Evolutionary conservation across 2,329 filamentous ascomycete species (phyloP).

Genomic region (Meredithiella fracta): DNA sequence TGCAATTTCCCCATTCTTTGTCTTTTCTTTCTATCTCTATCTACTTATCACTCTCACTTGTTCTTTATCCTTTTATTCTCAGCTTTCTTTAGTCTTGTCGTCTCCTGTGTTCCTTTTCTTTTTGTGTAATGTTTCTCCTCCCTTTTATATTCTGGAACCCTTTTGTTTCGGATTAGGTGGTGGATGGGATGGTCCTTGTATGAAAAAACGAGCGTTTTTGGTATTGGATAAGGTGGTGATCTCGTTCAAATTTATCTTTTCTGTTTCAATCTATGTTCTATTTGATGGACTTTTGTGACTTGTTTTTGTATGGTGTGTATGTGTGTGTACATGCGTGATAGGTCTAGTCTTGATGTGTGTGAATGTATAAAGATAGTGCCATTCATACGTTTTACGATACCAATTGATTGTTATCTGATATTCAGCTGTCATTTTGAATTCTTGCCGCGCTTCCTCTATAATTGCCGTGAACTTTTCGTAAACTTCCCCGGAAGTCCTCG

Average conservation of each 20-base stretch:
- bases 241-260: neutral
- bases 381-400: too few relatives aligned
- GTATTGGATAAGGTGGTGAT: neutral
- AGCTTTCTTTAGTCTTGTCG: neutral
- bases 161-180: conserved; percentile 1
- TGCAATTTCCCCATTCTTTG: neutral
- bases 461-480: too few relatives aligned
- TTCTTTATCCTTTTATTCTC: neutral
- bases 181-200: conserved; percentile 12
- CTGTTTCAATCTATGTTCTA: neutral
- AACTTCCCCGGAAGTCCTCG: too few relatives aligned
- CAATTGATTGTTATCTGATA: too few relatives aligned
- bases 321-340: too few relatives aligned
- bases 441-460: too few relatives aligned
- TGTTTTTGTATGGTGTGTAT: too few relatives aligned
- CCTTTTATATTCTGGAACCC: neutral
- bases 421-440: too few relatives aligned
- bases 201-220: conserved; percentile 13
- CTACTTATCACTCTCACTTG: neutral
- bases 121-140: conserved; percentile 2
- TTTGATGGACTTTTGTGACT: too few relatives aligned
- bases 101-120: neutral
- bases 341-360: too few relatives aligned
- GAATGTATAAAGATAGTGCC: too few relatives aligned
- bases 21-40: neutral